These are phyloP conservation scores for Trypanosoma congolense DNA, from an alignment of 208 protist species.

Conservation along the genomic window DNA sequence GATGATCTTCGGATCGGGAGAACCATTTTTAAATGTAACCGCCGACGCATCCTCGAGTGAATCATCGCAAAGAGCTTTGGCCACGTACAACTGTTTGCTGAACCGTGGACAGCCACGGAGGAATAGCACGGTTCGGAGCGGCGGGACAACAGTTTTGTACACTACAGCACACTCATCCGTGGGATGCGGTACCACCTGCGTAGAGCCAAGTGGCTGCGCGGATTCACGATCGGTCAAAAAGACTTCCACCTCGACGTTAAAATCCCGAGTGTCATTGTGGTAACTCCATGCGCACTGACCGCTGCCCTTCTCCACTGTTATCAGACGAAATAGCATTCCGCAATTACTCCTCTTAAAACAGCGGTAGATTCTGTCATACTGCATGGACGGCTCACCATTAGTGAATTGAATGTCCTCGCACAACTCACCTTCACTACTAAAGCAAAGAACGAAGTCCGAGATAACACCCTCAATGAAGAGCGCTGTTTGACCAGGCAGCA, in stretches of 20 bases:
- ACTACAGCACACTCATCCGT: constrained; percentile 25
- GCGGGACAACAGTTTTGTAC: constrained; percentile 46
- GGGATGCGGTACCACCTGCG: constrained; percentile 9
- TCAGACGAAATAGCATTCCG: constrained; percentile 78
- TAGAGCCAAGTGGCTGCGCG: constrained; percentile 43
- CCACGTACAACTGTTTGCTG: constrained; percentile 58
- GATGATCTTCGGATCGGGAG: constrained; percentile 35
- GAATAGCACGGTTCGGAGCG: constrained; percentile 57
- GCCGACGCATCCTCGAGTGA: constrained; percentile 28
- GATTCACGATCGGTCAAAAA: constrained; percentile 26
- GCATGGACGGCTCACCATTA: constrained; percentile 38
- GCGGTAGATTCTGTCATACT: constrained; percentile 64
- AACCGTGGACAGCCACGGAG: constrained; percentile 39
- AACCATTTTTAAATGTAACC: constrained; percentile 47
- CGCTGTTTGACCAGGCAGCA: constrained; percentile 30
- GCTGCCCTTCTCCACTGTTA: constrained; percentile 36
- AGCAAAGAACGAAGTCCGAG: constrained; percentile 38
- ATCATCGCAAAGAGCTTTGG: constrained; percentile 37
- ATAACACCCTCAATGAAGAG: constrained; percentile 32
- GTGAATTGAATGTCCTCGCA: constrained; percentile 45
- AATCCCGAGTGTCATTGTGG: constrained; percentile 82
- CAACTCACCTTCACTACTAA: constrained; percentile 50
- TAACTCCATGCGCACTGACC: constrained; percentile 59
- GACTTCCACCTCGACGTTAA: constrained; percentile 51
- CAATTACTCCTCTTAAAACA: constrained; percentile 78